These are phyloP conservation scores for Annulohypoxylon maeteangense DNA, from an alignment of 495 filamentous ascomycete genomes.

Conservation along the genomic window DNA sequence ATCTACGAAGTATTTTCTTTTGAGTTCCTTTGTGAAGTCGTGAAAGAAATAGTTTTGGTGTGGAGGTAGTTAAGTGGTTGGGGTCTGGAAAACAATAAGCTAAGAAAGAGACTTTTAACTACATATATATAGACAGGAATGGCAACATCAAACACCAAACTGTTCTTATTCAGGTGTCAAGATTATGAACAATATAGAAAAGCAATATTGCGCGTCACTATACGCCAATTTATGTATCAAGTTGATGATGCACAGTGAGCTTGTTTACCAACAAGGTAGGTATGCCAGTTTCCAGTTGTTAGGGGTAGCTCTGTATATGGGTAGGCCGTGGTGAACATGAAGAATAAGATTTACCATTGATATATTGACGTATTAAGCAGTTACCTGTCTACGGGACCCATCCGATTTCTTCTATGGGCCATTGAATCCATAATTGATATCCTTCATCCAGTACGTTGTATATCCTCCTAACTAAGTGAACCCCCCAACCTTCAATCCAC, in stretches of 20 bases:
- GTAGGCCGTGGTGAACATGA: not conserved
- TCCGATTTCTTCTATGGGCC: slow-evolving; percentile 56
- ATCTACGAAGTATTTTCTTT: too few species aligned
- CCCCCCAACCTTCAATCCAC: slow-evolving; percentile 57
- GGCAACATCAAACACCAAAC: not conserved
- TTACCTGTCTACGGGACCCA: slow-evolving; percentile 43
- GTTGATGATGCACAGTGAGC: not conserved
- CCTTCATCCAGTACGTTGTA: slow-evolving; percentile 51
- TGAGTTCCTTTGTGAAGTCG: too few species aligned
- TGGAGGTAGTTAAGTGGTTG: too few species aligned
- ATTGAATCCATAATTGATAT: slow-evolving; percentile 55
- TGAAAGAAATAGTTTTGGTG: too few species aligned
- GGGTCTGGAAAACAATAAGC: too few species aligned
- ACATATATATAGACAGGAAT: not conserved
- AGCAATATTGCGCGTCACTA: not conserved
- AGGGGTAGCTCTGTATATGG: not conserved
- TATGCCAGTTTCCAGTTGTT: not conserved
- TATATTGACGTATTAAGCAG: not conserved
- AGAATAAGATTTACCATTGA: not conserved
- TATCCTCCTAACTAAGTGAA: slow-evolving; percentile 52
- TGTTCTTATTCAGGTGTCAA: not conserved
- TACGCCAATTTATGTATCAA: not conserved
- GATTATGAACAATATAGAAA: not conserved
- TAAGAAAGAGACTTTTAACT: too few species aligned
- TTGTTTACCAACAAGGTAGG: not conserved